Evolutionary conservation across 2,329 filamentous ascomycete genomes (phyloP), one percentile per base, ranked within the genome.

Genomic region (Sarocladium oryzae): DNA sequence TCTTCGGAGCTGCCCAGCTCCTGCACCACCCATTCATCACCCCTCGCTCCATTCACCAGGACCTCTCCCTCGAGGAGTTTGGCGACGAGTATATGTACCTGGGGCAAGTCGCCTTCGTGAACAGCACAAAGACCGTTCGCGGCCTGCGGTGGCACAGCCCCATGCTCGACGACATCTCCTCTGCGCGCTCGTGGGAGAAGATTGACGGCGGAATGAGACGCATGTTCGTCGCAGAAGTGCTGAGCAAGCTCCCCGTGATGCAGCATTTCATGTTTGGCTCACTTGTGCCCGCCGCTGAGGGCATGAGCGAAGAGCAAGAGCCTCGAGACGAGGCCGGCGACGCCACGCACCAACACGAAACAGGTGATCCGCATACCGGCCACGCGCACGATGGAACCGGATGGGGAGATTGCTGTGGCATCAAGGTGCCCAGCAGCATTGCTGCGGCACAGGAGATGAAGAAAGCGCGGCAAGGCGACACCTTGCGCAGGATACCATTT

Each of bases 341-440:
- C 50, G 78, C 79, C 0, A 81, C 82, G 53, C 77, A 81, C n/a
- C 72, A 20, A 26, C 35, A 41, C 18, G 45, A 52, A 23, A 40
- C 33, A 6, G 43, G 51, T 23, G 50, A 54, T 18, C 16, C 6
- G 20, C 50, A 51, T 28, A 28, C 82, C 23, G 79, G 85, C 23
- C 81, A 84, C 49, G 71, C 72, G 55, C 80, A 83, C 57, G 79
- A 85, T 49, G 78, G 80, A 45, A 81, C 75, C 51, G 82, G 81
- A 20, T 99, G 93, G 88, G 92, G 92, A 4, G 93, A 99, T 67
- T 99, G 93, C 68, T 99, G 93, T 65, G 93, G 93, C 23, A 99
- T 99, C 68, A 92, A 95, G 61, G 93, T 99, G 15, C 95, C 93
- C 0, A 96, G 91, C 63, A 92, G 89, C 50, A 79, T 97, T 52